Conservation (phyloP, 139 green algal species). For the Coelastrella sp. region DNA sequence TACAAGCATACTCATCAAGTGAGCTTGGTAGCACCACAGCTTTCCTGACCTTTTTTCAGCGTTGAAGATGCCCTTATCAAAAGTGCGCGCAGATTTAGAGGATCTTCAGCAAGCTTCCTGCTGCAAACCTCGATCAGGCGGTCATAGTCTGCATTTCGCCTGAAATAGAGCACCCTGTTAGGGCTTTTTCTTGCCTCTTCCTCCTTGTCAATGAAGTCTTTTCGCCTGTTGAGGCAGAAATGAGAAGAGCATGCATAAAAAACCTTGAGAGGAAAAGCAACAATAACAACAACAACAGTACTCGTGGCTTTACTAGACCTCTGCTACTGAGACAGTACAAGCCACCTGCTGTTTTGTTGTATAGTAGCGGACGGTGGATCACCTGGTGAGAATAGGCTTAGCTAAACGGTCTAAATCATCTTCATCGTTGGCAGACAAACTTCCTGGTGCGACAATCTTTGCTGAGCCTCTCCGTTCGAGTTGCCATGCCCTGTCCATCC, state of each 20-base stretch:
- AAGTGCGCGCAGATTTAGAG: conserved; percentile 62
- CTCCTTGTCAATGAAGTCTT: conserved; percentile 55
- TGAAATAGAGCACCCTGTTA: conserved; percentile 59
- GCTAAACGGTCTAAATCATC: conserved; percentile 38
- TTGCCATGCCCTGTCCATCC: conserved; percentile 1
- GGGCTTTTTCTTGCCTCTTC: conserved; percentile 53
- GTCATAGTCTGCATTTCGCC: conserved; percentile 66
- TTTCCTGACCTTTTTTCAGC: conserved; percentile 65
- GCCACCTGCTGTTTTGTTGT: background rate
- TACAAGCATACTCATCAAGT: background rate
- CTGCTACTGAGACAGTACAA: background rate
- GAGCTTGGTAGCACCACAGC: no score
- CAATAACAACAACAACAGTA: no score
- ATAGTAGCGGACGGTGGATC: background rate
- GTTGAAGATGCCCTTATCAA: conserved; percentile 70
- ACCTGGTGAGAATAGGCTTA: conserved; percentile 25
- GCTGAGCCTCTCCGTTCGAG: background rate
- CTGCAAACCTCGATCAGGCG: conserved; percentile 67
- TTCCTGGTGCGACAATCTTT: background rate
- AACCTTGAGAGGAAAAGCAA: no score
- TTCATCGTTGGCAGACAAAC: background rate
- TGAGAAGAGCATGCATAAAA: no score
- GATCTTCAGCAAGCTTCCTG: conserved; percentile 57
- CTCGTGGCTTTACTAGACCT: no score
- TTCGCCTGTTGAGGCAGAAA: background rate